A percentile compares a stretch with the other conserved stretches of the same genome.
These are phyloP conservation scores for Aspergillus japonicus DNA, from an alignment of 2,329 filamentous ascomycete species.

Conservation along the genomic window DNA sequence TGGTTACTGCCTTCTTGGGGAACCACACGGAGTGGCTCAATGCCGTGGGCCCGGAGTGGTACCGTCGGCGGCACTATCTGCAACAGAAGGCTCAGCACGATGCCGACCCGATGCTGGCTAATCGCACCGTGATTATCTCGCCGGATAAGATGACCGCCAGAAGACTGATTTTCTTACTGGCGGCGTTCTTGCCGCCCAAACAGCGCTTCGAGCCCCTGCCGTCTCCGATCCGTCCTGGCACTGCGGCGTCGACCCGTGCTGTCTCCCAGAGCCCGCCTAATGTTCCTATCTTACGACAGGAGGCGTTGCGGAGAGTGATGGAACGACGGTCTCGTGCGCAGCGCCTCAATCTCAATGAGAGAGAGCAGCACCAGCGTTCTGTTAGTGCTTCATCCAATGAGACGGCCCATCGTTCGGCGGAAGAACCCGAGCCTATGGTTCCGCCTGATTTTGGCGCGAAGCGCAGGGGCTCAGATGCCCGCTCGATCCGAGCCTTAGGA, in stretches of 20 bases:
- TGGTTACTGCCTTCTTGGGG: slow-evolving; percentile 59
- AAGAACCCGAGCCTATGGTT: slow-evolving; percentile 32
- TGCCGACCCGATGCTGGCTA: slow-evolving; percentile 49
- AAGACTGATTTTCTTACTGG: slow-evolving; percentile 57
- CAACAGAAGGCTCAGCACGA: slow-evolving; percentile 51
- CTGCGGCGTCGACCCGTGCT: slow-evolving; percentile 48
- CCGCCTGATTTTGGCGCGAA: slow-evolving; percentile 24
- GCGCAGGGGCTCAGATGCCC: slow-evolving; percentile 45
- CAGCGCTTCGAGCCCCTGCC: slow-evolving; percentile 40
- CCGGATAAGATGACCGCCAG: slow-evolving; percentile 60
- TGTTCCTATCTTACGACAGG: slow-evolving; percentile 51
- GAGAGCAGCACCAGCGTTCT: slow-evolving; percentile 37
- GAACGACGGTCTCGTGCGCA: slow-evolving; percentile 52
- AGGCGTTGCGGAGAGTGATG: slow-evolving; percentile 55
- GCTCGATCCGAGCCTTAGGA: slow-evolving; percentile 43
- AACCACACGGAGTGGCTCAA: slow-evolving; percentile 62
- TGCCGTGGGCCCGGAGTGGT: slow-evolving; percentile 54
- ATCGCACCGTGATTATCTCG: slow-evolving; percentile 58
- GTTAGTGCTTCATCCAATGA: slow-evolving; percentile 48
- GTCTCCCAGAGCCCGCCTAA: slow-evolving; percentile 56
- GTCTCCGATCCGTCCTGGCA: slow-evolving; percentile 42
- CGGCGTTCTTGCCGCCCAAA: slow-evolving; percentile 57
- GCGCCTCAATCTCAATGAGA: slow-evolving; percentile 39
- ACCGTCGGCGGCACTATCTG: slow-evolving; percentile 52
- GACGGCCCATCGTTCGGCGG: slow-evolving; percentile 35